phyloP scores from a whole-genome alignment of 306 rosid genomes.

The Rosa lucieae region DNA sequence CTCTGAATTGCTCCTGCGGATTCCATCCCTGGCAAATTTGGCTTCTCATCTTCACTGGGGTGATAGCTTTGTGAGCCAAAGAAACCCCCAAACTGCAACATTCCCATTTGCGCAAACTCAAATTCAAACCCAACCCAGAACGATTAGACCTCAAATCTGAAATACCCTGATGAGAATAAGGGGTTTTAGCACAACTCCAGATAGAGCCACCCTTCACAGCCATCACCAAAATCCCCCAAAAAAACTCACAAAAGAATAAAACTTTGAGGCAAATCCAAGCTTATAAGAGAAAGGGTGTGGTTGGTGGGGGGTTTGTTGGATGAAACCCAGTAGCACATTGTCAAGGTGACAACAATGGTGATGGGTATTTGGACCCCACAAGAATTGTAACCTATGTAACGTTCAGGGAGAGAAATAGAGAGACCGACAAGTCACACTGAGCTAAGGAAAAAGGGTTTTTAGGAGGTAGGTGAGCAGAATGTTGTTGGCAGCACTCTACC shows the following conservation, averaged over 20 bases:
- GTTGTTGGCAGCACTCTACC: conserved; percentile 37
- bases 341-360: conserved; percentile 37
- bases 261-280: conserved; percentile 24
- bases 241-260: conserved; percentile 12
- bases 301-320: conserved; percentile 46
- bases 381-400: neutral
- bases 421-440: conserved; percentile 13
- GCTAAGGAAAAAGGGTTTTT: neutral
- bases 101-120: conserved; percentile 53
- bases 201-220: conserved; percentile 48
- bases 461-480: conserved; percentile 59
- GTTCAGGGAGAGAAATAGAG: neutral
- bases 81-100: conserved; percentile 35
- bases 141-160: conserved; percentile 33
- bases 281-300: conserved; percentile 30
- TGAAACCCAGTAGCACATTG: conserved; percentile 49
- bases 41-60: conserved; percentile 72
- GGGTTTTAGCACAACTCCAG: conserved; percentile 38
- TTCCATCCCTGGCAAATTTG: conserved; percentile 28
- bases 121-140: conserved; percentile 33
- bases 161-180: conserved; percentile 30
- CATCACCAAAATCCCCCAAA: conserved; percentile 36
- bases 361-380: conserved; percentile 44
- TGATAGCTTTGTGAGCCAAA: conserved; percentile 57
- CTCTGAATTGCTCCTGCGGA: conserved; percentile 34